These are phyloP conservation scores for Angomonas ambiguus DNA, from an alignment of 208 protist species.

Conservation along the genomic window DNA sequence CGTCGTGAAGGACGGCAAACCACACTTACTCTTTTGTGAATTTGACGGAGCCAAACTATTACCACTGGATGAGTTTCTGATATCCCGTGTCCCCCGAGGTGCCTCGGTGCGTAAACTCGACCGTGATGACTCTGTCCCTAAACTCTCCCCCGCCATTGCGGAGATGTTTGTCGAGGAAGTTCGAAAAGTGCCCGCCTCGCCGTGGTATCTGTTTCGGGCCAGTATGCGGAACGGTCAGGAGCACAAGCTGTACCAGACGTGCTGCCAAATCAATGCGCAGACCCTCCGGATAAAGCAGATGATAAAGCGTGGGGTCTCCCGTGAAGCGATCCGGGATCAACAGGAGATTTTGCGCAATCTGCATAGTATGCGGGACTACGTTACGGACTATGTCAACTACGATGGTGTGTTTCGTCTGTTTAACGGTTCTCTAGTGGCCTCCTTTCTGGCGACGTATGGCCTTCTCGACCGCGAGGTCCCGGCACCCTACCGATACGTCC, in stretches of 20 bases:
- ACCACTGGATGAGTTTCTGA: conserved; percentile 58
- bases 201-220: conserved; percentile 85
- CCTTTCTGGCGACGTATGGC: conserved; percentile 72
- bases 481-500: conserved; percentile 71
- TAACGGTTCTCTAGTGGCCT: conserved; percentile 81
- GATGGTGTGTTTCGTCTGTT: conserved; percentile 51
- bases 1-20: conserved; percentile 37
- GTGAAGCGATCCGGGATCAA: conserved; percentile 48
- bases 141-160: conserved; percentile 32
- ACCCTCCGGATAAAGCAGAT: conserved; percentile 56
- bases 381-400: conserved; percentile 35
- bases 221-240: conserved; percentile 58
- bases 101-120: conserved; percentile 59
- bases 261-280: conserved; percentile 63
- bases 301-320: conserved; percentile 31
- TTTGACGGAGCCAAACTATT: conserved; percentile 55
- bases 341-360: conserved; percentile 56
- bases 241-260: conserved; percentile 76
- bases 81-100: conserved; percentile 53
- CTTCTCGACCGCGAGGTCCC: conserved; percentile 63
- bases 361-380: conserved; percentile 66
- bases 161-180: conserved; percentile 54
- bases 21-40: conserved; percentile 69
- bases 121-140: conserved; percentile 23
- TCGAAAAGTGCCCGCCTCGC: conserved; percentile 40